A percentile compares a stretch with the other conserved stretches of the same genome.
These are phyloP conservation scores for Cladosporium sp. DNA, from an alignment of 2,329 filamentous ascomycete species.

Conservation along the genomic window DNA sequence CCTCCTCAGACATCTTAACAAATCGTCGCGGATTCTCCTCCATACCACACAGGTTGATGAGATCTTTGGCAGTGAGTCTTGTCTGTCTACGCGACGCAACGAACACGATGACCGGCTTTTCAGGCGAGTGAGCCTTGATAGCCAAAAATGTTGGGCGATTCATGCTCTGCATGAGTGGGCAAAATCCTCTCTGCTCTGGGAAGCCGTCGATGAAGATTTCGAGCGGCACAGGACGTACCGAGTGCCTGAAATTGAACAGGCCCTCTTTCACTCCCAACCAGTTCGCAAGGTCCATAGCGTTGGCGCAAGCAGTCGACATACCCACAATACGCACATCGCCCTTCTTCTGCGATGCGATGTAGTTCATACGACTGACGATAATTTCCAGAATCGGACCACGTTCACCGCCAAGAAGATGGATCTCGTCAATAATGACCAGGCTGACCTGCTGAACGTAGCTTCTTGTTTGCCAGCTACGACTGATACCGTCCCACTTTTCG, in stretches of 20 bases:
- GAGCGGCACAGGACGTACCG: conserved; percentile 90
- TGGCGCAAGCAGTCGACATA: conserved; percentile 99
- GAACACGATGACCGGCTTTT: conserved; percentile 97
- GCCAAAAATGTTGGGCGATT: conserved; percentile 95
- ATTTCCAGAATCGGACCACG: conserved; percentile 97
- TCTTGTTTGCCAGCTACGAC: conserved; percentile 96
- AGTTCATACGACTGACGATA: conserved; percentile 93
- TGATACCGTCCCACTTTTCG: conserved; percentile 99
- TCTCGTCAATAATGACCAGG: conserved; percentile 97
- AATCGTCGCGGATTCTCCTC: conserved; percentile 96
- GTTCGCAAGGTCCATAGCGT: conserved; percentile 89
- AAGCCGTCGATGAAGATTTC: conserved; percentile 98
- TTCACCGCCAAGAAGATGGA: conserved; percentile 94
- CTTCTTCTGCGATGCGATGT: conserved; percentile 92
- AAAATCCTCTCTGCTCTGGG: conserved; percentile 91
- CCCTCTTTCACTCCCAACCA: conserved; percentile 96
- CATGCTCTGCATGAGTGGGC: conserved; percentile 98
- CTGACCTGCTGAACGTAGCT: conserved; percentile 94
- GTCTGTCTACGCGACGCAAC: conserved; percentile 95
- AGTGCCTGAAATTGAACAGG: conserved; percentile 96
- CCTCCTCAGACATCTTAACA: conserved; percentile 90
- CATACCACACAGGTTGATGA: conserved; percentile 98
- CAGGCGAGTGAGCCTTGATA: conserved; percentile 93
- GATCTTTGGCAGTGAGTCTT: conserved; percentile 87
- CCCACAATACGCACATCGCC: conserved; percentile 85